Evolutionary conservation across 2,329 filamentous ascomycete genomes (phyloP).

Genomic region (Fonsecaea erecta): DNA sequence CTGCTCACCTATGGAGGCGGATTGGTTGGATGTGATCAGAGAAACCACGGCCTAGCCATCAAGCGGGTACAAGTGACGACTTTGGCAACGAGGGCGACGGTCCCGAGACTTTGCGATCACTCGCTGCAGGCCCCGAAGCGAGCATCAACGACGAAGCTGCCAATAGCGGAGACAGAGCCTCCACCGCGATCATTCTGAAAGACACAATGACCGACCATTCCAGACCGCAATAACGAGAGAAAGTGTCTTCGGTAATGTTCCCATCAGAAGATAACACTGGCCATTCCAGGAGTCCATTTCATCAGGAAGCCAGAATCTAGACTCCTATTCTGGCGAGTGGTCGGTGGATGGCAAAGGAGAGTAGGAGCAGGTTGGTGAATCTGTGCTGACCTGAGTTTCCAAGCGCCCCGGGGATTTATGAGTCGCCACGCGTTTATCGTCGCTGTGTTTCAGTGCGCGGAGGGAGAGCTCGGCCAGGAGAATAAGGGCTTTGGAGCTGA

Average conservation of each 20-base stretch:
- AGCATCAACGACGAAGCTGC: not conserved
- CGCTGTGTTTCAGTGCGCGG: slow-evolving; percentile 5
- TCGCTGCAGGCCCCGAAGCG: not conserved
- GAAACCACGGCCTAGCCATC: not conserved
- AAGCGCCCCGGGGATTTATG: too few species aligned
- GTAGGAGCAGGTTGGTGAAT: slow-evolving; percentile 21
- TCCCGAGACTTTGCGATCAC: not conserved
- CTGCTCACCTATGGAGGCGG: slow-evolving; percentile 94
- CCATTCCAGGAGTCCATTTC: too few species aligned
- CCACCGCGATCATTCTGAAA: slow-evolving; percentile 72
- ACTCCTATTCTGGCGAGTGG: slow-evolving; percentile 29
- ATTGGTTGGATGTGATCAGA: slow-evolving; percentile 78
- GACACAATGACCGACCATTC: too few species aligned
- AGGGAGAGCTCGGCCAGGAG: slow-evolving; percentile 25
- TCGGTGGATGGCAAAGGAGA: slow-evolving; percentile 25
- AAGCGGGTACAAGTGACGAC: slow-evolving; percentile 19
- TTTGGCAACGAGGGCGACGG: slow-evolving; percentile 10
- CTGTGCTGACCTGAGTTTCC: too few species aligned
- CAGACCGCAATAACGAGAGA: too few species aligned
- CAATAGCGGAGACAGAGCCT: slow-evolving; percentile 38
- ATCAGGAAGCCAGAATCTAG: too few species aligned
- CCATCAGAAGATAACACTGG: too few species aligned
- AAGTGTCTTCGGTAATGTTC: too few species aligned
- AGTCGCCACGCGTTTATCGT: slow-evolving; percentile 42
- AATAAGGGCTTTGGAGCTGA: slow-evolving; percentile 13